A percentile compares a stretch with the other conserved stretches of the same genome.
phyloP scores from a whole-genome alignment of 1,284 basidiomycete genomes.

The Polyporus tsugae region DNA sequence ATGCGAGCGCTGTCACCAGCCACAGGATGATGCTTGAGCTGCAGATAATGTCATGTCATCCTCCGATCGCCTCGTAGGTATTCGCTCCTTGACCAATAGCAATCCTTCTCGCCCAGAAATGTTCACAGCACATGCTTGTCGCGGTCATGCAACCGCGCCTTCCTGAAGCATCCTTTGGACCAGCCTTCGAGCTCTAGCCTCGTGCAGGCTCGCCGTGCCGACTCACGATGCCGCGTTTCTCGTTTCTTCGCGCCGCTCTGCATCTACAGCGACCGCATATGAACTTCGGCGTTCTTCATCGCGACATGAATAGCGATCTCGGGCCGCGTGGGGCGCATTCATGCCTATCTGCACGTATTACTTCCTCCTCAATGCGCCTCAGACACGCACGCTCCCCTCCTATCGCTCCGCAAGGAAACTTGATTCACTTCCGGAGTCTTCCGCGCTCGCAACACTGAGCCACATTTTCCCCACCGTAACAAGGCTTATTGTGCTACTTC shows the following conservation, averaged over 20 bases:
- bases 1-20: slow-evolving; percentile 24
- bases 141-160: slow-evolving; percentile 26
- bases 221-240: slow-evolving; percentile 26
- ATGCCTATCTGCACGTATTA: slow-evolving; percentile 8
- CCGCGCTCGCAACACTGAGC: background rate
- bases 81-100: slow-evolving; percentile 28
- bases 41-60: slow-evolving; percentile 36
- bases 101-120: slow-evolving; percentile 15
- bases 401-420: background rate
- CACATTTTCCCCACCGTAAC: background rate
- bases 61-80: slow-evolving; percentile 36
- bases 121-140: slow-evolving; percentile 34
- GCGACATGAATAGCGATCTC: slow-evolving; percentile 13
- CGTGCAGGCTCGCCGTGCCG: slow-evolving; percentile 23
- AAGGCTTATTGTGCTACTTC: background rate
- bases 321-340: slow-evolving; percentile 8
- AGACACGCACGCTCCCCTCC: background rate
- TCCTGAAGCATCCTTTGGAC: slow-evolving; percentile 27
- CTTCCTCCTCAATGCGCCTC: background rate
- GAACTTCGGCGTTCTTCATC: background rate
- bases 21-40: slow-evolving; percentile 33
- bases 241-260: slow-evolving; percentile 8
- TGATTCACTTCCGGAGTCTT: background rate
- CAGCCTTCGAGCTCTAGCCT: slow-evolving; percentile 24
- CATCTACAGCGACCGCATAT: slow-evolving; percentile 5